phyloP scores from a whole-genome alignment of 495 filamentous ascomycete genomes.

The Talaromyces liani region DNA sequence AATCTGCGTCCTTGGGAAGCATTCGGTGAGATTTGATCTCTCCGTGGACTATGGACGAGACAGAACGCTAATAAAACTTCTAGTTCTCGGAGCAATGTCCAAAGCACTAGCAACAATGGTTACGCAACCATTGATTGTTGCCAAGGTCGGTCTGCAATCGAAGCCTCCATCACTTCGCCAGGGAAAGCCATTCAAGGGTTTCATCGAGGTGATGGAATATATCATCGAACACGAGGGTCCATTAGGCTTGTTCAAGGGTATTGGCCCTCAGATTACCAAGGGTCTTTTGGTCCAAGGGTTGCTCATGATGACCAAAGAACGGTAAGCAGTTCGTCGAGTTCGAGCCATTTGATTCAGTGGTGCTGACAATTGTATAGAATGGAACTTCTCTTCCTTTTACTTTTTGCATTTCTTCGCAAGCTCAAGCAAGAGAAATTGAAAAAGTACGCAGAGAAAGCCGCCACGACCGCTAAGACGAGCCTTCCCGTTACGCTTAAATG shows the following conservation, averaged over 20 bases:
- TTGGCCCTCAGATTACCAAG: slow-evolving; percentile 89
- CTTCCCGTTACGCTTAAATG: slow-evolving; percentile 40
- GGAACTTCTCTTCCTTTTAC: slow-evolving; percentile 80
- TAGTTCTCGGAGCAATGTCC: slow-evolving; percentile 87
- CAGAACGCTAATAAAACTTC: slow-evolving; percentile 13
- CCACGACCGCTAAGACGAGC: slow-evolving; percentile 32
- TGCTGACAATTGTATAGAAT: slow-evolving; percentile 50
- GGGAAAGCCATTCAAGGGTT: slow-evolving; percentile 91
- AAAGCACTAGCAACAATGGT: slow-evolving; percentile 87
- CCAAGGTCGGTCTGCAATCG: slow-evolving; percentile 94
- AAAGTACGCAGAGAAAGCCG: slow-evolving; percentile 49
- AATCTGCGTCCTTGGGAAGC: slow-evolving; percentile 81
- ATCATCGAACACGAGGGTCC: slow-evolving; percentile 83
- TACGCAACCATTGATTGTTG: slow-evolving; percentile 95
- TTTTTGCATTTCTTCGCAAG: slow-evolving; percentile 73
- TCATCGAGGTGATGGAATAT: slow-evolving; percentile 89
- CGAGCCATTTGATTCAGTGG: background rate
- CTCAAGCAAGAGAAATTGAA: slow-evolving; percentile 63
- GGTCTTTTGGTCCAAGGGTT: slow-evolving; percentile 90
- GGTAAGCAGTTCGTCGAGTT: slow-evolving; percentile 46
- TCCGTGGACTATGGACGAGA: background rate
- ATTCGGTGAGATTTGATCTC: slow-evolving; percentile 58
- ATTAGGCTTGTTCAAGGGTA: slow-evolving; percentile 86
- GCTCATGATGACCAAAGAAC: slow-evolving; percentile 99
- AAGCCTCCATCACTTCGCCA: slow-evolving; percentile 75